Conservation (phyloP, 768 basidiomycete genomes). For the Collybia sp. region DNA sequence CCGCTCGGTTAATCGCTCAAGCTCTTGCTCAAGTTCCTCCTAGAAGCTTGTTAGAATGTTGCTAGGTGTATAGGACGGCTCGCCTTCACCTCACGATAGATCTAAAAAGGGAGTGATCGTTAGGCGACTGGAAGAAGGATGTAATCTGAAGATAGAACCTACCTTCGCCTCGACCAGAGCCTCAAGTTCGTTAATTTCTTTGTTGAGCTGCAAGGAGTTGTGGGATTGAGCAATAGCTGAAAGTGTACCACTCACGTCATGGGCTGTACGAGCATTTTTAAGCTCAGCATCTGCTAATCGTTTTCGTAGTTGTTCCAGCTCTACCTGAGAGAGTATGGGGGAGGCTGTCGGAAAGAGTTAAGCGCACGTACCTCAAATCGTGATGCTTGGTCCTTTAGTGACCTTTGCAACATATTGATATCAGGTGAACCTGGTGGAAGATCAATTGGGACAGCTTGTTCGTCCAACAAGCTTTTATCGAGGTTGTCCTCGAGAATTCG, state of each 20-base stretch:
- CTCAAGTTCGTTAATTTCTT: conserved; percentile 91
- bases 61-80: not conserved
- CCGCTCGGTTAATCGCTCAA: conserved; percentile 73
- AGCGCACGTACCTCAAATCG: conserved; percentile 44
- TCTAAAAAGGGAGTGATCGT: conserved; percentile 48
- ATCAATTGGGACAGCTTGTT: conserved; percentile 17
- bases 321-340: conserved; percentile 34
- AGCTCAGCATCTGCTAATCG: conserved; percentile 66
- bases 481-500: conserved; percentile 73
- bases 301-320: conserved; percentile 68
- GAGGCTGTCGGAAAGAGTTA: conserved; percentile 1
- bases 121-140: not conserved
- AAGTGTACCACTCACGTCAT: conserved; percentile 51
- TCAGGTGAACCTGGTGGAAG: conserved; percentile 18
- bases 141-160: conserved; percentile 2
- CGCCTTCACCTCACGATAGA: conserved; percentile 68
- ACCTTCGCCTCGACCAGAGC: conserved; percentile 93
- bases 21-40: conserved; percentile 86
- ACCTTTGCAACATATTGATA: conserved; percentile 33
- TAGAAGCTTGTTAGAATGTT: conserved; percentile 18
- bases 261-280: conserved; percentile 64
- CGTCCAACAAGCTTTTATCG: conserved; percentile 55
- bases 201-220: conserved; percentile 60
- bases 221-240: not conserved
- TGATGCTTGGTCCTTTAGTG: conserved; percentile 40